phyloP scores from a whole-genome alignment of 78 protist genomes.

The Dictyostelium capitatum region DNA sequence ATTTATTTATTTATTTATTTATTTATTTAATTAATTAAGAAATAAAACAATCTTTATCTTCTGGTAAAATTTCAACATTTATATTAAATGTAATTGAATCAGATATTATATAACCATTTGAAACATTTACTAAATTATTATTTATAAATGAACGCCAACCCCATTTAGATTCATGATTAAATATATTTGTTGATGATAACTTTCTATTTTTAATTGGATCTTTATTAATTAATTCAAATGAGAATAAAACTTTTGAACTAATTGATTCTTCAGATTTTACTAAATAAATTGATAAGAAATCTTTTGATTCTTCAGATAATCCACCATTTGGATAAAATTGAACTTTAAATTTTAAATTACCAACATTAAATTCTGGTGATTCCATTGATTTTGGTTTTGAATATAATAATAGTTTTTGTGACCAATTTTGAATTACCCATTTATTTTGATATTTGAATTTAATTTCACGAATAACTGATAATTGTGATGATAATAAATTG shows the following conservation, averaged over 20 bases:
- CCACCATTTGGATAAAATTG: conserved; percentile 17
- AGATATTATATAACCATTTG: not conserved
- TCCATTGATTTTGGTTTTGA: not conserved
- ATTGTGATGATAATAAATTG: not conserved
- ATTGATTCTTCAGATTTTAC: not conserved
- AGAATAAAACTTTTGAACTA: not conserved
- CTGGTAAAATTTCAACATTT: not conserved
- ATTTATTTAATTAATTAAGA: no score
- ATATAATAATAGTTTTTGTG: not conserved
- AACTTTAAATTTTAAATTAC: conserved; percentile 4
- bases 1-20: no score
- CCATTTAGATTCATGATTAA: conserved; percentile 4
- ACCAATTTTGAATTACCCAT: conserved; percentile 1
- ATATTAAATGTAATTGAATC: not conserved
- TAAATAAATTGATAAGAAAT: conserved; percentile 6
- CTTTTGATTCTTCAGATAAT: not conserved
- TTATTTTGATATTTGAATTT: not conserved
- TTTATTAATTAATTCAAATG: conserved; percentile 5
- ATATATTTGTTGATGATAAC: not conserved
- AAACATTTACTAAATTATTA: not conserved
- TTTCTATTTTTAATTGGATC: not conserved
- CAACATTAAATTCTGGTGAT: conserved; percentile 5
- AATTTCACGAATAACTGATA: not conserved
- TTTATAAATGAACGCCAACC: conserved; percentile 19
- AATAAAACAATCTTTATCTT: not conserved